These are phyloP conservation scores for Tetraselmis striata DNA, from an alignment of 139 green algal genomes.

Conservation along the genomic window DNA sequence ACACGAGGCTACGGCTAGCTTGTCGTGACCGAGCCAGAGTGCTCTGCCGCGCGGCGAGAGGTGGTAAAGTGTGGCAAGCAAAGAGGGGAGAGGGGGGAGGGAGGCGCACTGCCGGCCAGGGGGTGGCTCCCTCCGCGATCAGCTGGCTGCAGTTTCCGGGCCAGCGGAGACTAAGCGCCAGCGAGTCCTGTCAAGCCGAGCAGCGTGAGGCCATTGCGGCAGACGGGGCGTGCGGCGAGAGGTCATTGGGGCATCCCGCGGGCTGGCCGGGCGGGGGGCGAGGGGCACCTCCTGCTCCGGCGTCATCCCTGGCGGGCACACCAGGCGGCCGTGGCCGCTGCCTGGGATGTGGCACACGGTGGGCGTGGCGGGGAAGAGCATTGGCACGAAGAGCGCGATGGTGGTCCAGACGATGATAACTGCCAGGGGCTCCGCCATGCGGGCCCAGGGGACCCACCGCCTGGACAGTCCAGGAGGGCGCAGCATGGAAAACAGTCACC, in stretches of 20 bases:
- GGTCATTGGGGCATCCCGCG: too few species aligned
- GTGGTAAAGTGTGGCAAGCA: too few species aligned
- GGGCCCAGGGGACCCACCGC: conserved; percentile 5
- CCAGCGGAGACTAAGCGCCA: neutral
- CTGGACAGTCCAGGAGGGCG: too few species aligned
- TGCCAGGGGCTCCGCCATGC: conserved; percentile 63
- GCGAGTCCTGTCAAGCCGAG: neutral
- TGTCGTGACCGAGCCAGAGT: too few species aligned
- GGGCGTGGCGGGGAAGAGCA: conserved; percentile 68
- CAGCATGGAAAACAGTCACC: too few species aligned
- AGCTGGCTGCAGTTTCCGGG: neutral
- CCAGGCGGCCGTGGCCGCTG: neutral
- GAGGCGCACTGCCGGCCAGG: neutral
- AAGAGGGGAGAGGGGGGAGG: too few species aligned
- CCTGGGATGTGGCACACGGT: conserved; percentile 35
- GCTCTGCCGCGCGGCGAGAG: too few species aligned
- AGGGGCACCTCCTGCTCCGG: neutral
- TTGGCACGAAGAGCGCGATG: conserved; percentile 67
- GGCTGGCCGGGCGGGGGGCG: too few species aligned
- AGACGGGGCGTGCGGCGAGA: too few species aligned
- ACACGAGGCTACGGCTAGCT: too few species aligned
- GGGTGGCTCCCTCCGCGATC: too few species aligned
- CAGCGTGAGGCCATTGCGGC: too few species aligned
- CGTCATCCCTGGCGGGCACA: neutral
- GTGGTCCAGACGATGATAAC: conserved; percentile 70